These are phyloP conservation scores for Cnidoscolus chayamansa DNA, from an alignment of 441 rosid species.

Conservation along the genomic window DNA sequence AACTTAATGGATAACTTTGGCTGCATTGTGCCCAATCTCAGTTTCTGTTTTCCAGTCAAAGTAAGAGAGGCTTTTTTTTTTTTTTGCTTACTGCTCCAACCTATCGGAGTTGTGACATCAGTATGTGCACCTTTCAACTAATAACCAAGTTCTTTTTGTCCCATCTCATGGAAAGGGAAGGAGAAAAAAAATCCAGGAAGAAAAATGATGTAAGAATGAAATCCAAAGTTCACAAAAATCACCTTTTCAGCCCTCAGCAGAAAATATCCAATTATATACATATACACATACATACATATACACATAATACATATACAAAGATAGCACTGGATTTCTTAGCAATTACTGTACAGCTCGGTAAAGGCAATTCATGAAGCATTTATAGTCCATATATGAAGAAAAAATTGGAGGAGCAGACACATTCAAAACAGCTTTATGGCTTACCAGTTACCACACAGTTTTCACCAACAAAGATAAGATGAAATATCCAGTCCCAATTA, in stretches of 20 bases:
- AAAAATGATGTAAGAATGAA: not conserved
- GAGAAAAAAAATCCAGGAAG: not conserved
- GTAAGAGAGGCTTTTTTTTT: not conserved
- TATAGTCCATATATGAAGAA: not conserved
- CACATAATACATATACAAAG: too few species aligned
- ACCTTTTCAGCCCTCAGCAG: not conserved
- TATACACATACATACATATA: too few species aligned
- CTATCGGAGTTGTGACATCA: not conserved
- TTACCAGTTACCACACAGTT: not conserved
- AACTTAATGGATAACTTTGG: not conserved
- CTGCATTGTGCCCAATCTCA: constrained; percentile 13
- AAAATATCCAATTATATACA: not conserved
- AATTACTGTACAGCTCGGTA: too few species aligned
- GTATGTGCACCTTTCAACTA: constrained; percentile 2
- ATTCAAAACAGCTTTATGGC: constrained; percentile 5
- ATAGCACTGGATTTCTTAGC: not conserved
- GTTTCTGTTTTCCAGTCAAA: constrained; percentile 7
- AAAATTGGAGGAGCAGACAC: constrained; percentile 7
- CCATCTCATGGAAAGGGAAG: not conserved
- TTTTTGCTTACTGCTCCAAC: not conserved
- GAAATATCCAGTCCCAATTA: not conserved
- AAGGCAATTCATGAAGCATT: too few species aligned
- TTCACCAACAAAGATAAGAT: not conserved
- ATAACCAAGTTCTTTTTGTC: not conserved
- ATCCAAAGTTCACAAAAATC: not conserved